Base-by-base conservation (phyloP, 2,329 filamentous ascomycete species). In the Xylariomycetidae sp. region DNA sequence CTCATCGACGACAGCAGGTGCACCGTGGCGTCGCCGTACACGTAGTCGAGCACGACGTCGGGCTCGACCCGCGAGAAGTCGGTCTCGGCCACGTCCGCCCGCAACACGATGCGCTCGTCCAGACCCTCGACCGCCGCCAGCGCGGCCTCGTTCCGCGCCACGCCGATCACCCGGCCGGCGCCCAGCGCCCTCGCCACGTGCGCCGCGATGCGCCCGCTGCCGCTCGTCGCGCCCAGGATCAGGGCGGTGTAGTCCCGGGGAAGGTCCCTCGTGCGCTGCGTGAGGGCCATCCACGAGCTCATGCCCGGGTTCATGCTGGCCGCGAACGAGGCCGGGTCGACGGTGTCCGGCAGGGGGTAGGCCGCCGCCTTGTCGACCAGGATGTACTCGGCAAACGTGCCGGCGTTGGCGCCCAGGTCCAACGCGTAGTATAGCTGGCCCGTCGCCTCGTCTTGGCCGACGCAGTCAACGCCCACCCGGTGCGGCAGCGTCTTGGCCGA, bases 201-300 rank as follows among this genome's bases (percentile, higher is more conserved):
- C 3, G 72, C 64, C 0, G 73, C 74, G 0, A 74, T 51, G 4
- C 62, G 58, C 1, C 74, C 75, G 26, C 69, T 72, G 0, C 67
- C 65, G 13, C 66, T 70, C 1, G 73, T 76, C 0, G 63, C 74
- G 1, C 74, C 74, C 11, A 75, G 40, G 27, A 78, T 65, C 11
- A 75, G 56, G 4, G 69, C 66, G 4, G 62, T 66, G 46, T 71
- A 77, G 5, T 58, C 53, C 14, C 50, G 28, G 3, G 62, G 59
- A 3, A 71, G 51, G 5, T 55, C 43, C 4, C 38, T 43, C 1
- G 64, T 64, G 5, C 73, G 62, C 25, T 63, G 57, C 15, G 57
- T 61, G 22, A 79, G 55, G 4, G 72, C 73, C 72, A 79, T 74
- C 74, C 74, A 79, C 25, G 64, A 67, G 33, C 66, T 69, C 60